Evolutionary conservation across 2,329 filamentous ascomycete genomes (phyloP), one percentile per base, ranked within the genome.

Genomic region (Beauveria medogensis): DNA sequence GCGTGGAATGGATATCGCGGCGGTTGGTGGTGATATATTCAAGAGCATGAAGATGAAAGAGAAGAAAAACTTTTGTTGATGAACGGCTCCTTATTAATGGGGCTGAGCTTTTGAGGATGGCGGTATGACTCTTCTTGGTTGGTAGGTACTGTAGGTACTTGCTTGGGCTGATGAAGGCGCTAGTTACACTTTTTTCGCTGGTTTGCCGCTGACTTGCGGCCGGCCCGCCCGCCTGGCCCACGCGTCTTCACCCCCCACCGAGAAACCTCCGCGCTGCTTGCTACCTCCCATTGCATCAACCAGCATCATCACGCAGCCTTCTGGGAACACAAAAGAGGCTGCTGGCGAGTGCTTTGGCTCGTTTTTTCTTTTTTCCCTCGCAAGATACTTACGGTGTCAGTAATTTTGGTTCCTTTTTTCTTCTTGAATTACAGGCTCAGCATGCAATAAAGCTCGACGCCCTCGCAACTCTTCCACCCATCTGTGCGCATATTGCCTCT

Each of bases 81-180:
- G 46, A 9, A n/a, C 3, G 20, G 6, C 12, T 24, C 18, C n/a
- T 2, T 9, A 30, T 2, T 9, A 30, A 30, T 30, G 24, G n/a
- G 41, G 53, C 10, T 30, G 7, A 9, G n/a, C 53, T 18, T 44
- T 34, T 22, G 24, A 20, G 40, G 26, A 26, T 47, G 30, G 44
- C 55, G 55, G 55, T 51, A 58, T 58, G 55, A 58, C 55, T 58
- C 55, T 43, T 57, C n/a, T 24, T 20, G 18, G n/a, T 16, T 22
- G 7, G 20, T 3, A 34, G 3, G 16, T n/a, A n/a, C n/a, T n/a
- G n/a, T 3, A 34, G 30, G 30, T 34, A 34, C 30, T 34, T 34
- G 30, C 30, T 34, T 37, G 34, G 51, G 50, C 24, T 43, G 51
- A 40, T 54, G 34, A 43, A 41, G 37, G 20, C 26, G 18, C 48